Conservation (phyloP, 176 grass and related monocot genomes). For the Zea luxurians region DNA sequence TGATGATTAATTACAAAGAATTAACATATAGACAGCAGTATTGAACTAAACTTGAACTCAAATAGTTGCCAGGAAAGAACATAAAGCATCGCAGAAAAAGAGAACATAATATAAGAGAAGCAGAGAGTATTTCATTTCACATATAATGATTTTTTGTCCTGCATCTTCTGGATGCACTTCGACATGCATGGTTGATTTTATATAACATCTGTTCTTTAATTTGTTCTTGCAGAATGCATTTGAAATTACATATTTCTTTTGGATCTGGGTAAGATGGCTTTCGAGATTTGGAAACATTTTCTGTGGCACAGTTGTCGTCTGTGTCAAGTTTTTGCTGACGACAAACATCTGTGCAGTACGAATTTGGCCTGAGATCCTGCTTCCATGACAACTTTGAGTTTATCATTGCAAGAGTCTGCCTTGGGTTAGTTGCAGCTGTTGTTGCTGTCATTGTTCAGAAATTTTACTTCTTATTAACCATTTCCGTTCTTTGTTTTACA, state of each 20-base stretch:
- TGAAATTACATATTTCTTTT: slow-evolving; percentile 81
- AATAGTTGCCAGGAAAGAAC: background rate
- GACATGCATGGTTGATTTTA: background rate
- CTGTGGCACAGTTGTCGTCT: slow-evolving; percentile 14
- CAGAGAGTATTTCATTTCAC: slow-evolving; percentile 12
- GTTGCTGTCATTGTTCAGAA: background rate
- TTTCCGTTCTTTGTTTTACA: slow-evolving; percentile 29
- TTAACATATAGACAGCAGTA: background rate
- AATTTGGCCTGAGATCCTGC: slow-evolving; percentile 70
- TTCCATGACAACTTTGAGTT: slow-evolving; percentile 56
- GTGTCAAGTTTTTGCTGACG: background rate
- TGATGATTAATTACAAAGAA: background rate
- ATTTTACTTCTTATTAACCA: background rate
- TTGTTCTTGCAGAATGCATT: slow-evolving; percentile 73
- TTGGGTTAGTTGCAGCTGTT: slow-evolving; percentile 50
- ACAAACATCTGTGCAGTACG: slow-evolving; percentile 55
- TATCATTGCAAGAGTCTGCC: slow-evolving; percentile 67
- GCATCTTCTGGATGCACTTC: background rate
- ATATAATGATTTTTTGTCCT: background rate
- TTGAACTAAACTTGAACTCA: slow-evolving; percentile 2
- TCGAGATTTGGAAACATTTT: slow-evolving; percentile 13
- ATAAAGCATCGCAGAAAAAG: background rate
- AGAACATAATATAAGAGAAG: background rate
- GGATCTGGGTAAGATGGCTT: slow-evolving; percentile 71
- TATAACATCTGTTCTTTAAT: slow-evolving; percentile 25